Base-by-base conservation (phyloP, 495 filamentous ascomycete genomes). In the Bacidia gigantensis region DNA sequence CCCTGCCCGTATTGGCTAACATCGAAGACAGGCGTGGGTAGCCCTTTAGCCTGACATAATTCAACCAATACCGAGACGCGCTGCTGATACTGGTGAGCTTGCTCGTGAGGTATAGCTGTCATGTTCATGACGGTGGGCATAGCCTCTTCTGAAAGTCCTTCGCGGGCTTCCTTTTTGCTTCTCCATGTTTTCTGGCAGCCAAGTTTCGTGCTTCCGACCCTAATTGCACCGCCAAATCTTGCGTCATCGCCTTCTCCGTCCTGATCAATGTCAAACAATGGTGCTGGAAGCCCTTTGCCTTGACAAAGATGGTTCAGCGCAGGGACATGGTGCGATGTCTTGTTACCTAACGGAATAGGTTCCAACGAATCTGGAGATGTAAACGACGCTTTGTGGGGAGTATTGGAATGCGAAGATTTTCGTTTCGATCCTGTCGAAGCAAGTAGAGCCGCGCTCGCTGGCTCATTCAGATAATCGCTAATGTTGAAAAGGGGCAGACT, bases 121-220 rank as follows among this genome's bases (percentile, higher is more conserved):
- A 61, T 56, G 5, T 29, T 38, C 3, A 43, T 50, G 7, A 54
- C 52, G 10, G 38, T 12, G 14, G 50, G 45, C 7, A 62, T 3
- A 2, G 49, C 57, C 11, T 40, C 47, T 38, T 56, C 57, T 7
- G 57, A 55, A 9, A 62, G 29, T 9, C 41, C 50, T 39, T 62
- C 57, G 20, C 46, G 50, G 5, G 55, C 55, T 25, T 62, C 57
- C 44, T 62, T 62, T 46, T 62, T 62, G 43, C 48, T 55, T 9
- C 18, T 21, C 57, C 57, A 62, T 14, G 40, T 54, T 38, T 58
- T 39, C 22, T 58, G 48, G n/a, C 54, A 50, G 10, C 26, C 18
- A 7, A 60, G 25, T 1, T 22, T 56, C 7, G 38, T 23, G 10
- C 46, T 39, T 2, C 52, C 55, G 11, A 62, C 25, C 14, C 29